Conservation (phyloP, 2,329 filamentous ascomycete species). For the Fusarium burgessii region DNA sequence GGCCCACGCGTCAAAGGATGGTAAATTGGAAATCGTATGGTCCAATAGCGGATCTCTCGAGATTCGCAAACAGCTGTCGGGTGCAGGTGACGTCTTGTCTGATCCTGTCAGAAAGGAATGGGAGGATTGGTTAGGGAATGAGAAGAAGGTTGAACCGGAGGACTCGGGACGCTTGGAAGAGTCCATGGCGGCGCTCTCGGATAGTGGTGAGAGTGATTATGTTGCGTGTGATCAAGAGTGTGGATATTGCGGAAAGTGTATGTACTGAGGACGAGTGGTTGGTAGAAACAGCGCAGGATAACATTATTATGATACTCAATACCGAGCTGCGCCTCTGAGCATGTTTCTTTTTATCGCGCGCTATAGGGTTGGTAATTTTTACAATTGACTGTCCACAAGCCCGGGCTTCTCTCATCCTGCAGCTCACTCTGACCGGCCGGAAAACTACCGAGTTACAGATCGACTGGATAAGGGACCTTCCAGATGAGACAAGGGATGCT, state of each 20-base stretch:
- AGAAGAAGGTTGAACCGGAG: not conserved
- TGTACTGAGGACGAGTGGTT: slow-evolving; percentile 15
- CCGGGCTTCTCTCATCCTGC: too few species aligned
- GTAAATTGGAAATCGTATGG: slow-evolving; percentile 44
- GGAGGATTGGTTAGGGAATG: slow-evolving; percentile 40
- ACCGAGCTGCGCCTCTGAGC: too few species aligned
- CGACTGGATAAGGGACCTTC: slow-evolving; percentile 4
- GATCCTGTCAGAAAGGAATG: slow-evolving; percentile 37
- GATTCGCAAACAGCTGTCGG: slow-evolving; percentile 43
- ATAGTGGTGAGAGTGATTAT: slow-evolving; percentile 34
- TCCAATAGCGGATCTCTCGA: slow-evolving; percentile 31
- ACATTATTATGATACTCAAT: not conserved
- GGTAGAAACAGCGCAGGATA: not conserved
- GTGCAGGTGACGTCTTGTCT: slow-evolving; percentile 43
- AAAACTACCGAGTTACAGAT: slow-evolving; percentile 1
- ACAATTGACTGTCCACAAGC: too few species aligned
- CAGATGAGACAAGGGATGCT: slow-evolving; percentile 23
- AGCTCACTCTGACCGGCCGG: not conserved
- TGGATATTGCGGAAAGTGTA: slow-evolving; percentile 47
- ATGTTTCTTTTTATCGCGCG: too few species aligned
- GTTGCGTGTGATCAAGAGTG: slow-evolving; percentile 47
- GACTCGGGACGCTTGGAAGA: slow-evolving; percentile 14
- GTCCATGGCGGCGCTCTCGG: slow-evolving; percentile 16
- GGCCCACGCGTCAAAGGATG: slow-evolving; percentile 12
- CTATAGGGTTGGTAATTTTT: too few species aligned